Evolutionary conservation across 345 rosid species (phyloP), one percentile per base, ranked within the genome.

Genomic region (Ceriops zippeliana): DNA sequence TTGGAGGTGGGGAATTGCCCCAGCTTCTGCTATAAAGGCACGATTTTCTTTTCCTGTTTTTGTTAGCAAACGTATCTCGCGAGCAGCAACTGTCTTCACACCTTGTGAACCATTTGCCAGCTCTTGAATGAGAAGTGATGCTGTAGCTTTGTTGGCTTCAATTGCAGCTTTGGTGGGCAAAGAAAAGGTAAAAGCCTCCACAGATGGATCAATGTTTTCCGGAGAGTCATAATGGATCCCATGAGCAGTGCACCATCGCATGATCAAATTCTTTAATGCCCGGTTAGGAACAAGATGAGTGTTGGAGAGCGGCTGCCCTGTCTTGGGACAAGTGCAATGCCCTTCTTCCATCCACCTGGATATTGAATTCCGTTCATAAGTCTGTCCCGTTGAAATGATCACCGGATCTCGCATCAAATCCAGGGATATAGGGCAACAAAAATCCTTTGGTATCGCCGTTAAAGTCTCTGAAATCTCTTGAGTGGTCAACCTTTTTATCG

Each of bases 351-450:
- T 70, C 99, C 99, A 95, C 73, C 99, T 84, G 27, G 90, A 68
- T 59, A 95, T 91, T 0, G 96, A 86, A 70, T 84, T 82, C 81
- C 96, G 87, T 53, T 95, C 98, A 62, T 91, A 95, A 2, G 97
- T 95, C 69, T 95, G 99, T 21, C 98, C 96, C 0, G 96, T 91
- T 0, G 97, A 91, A 19, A 92, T 73, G 53, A 89, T 89, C 70
- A 91, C 98, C 0, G 96, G 99, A 83, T 95, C 98, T 26, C 75
- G 80, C 96, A 95, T 95, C 90, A 95, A 72, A 78, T 95, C 99
- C 73, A 87, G 67, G 0, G 96, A 87, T 63, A 91, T 90, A 0
- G 98, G 96, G 65, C 99, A 95, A 65, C 84, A 88, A 70, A 95
- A 95, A 73, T 95, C 98, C 75, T 84, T 91, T 0, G 92, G 98